Evolutionary conservation across 1,139 yeast species (phyloP), one percentile per base, ranked within the genome.

Genomic region (Geotrichum macrosporum): DNA sequence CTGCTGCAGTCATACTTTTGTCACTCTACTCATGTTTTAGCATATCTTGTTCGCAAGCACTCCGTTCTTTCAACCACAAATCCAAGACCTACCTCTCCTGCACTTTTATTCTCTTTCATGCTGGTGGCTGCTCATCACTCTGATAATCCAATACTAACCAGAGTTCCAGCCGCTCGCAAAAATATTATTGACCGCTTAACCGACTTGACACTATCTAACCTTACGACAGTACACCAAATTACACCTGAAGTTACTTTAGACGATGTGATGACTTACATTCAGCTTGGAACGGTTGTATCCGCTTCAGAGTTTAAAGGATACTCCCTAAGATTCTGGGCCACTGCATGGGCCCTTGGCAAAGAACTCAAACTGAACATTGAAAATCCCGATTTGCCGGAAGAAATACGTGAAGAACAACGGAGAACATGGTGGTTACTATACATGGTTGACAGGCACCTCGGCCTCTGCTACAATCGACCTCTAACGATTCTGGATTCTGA

Each of bases 371-470:
- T 68, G 12, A 66, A 67, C 50, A 53, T 54, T 10, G 71, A 67
- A 46, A 55, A 50, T 22, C 55, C 56, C n/a, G 51, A 52, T 12
- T 48, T 59, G 19, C 53, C 59, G 20, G 67, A 65, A 13, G 72
- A 68, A 41, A 46, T 57, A 3, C 59, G 65, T 19, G 75, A 71
- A 46, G 75, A 70, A 46, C 61, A 64, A 46, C 58, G 73, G 10
- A 58, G 75, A 26, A 60, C 67, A 0, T 71, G 74, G 74, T 70
- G 74, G 73, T 59, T 68, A 5, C 53, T 71, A 19, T 71, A 66
- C 50, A 59, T 67, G 41, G 58, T 71, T 15, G 75, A 71, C 54
- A 60, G 73, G 6, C 66, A 70, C 50, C 57, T 69, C 5, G 68
- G 70, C 0, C 56, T 71, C 35, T 65, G 72, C 45, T 69, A 68